Conservation (phyloP, 768 basidiomycete species). For the Suillus placidus region DNA sequence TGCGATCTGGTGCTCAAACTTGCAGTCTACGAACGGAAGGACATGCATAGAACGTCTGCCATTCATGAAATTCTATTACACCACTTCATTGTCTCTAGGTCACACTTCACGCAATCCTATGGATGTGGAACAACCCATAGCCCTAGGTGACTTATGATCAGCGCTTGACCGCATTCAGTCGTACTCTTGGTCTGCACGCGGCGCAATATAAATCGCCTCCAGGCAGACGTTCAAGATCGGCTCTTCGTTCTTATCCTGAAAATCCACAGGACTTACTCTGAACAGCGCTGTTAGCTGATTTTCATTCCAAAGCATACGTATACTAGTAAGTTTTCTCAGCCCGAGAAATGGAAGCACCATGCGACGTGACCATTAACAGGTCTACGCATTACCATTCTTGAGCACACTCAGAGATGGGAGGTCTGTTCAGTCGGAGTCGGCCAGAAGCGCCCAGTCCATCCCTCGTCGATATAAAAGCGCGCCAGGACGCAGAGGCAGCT, state of each 20-base stretch:
- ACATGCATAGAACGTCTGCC: background rate
- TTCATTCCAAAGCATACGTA: background rate
- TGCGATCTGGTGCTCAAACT: background rate
- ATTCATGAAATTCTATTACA: background rate
- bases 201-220: background rate
- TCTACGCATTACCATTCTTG: background rate
- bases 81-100: background rate
- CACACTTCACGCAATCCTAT: background rate
- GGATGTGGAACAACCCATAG: background rate
- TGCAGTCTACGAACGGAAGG: background rate
- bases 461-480: background rate
- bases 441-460: conserved; percentile 9
- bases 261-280: background rate
- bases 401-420: background rate
- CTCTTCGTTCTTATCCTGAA: background rate
- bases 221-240: background rate
- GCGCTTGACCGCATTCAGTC: background rate
- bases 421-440: background rate
- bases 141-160: background rate
- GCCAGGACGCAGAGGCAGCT: conserved; percentile 9
- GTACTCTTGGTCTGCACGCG: background rate
- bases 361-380: background rate
- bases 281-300: background rate
- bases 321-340: background rate
- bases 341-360: background rate